Evolutionary conservation across 2,329 filamentous ascomycete genomes (phyloP).

Genomic region (Trichoderma koningii): DNA sequence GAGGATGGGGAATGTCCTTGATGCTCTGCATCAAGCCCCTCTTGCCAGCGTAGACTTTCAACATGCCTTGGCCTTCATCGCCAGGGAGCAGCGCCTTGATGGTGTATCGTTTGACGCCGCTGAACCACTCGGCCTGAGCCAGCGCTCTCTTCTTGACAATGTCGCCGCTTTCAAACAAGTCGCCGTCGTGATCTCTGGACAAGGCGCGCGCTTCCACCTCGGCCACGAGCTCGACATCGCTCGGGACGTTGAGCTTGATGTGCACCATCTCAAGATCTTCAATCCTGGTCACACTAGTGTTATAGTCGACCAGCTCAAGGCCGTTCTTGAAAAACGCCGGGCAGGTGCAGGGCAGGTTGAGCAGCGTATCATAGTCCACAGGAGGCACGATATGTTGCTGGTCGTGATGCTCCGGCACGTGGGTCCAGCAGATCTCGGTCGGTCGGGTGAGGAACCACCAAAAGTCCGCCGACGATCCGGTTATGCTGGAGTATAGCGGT

Average conservation of each 20-base stretch:
- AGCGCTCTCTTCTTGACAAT: constrained; percentile 81
- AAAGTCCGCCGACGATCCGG: constrained; percentile 70
- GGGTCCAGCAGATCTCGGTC: constrained; percentile 90
- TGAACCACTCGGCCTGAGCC: constrained; percentile 88
- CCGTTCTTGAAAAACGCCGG: constrained; percentile 84
- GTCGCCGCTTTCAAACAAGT: constrained; percentile 91
- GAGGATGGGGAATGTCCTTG: constrained; percentile 89
- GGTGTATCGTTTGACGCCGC: constrained; percentile 85
- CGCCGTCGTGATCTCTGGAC: constrained; percentile 81
- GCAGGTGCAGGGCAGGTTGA: constrained; percentile 83
- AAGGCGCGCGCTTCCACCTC: constrained; percentile 87
- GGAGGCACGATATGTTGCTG: constrained; percentile 94
- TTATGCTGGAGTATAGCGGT: constrained; percentile 71
- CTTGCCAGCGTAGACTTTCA: constrained; percentile 93
- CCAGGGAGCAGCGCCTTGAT: constrained; percentile 89
- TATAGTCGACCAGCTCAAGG: constrained; percentile 82
- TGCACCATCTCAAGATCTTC: constrained; percentile 95
- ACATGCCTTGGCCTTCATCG: constrained; percentile 82
- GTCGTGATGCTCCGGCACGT: constrained; percentile 81
- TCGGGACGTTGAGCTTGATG: constrained; percentile 80
- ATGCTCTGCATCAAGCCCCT: constrained; percentile 96
- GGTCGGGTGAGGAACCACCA: constrained; percentile 96
- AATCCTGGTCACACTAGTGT: constrained; percentile 81
- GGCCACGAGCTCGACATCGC: constrained; percentile 87
- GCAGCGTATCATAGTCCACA: constrained; percentile 79